Percentiles rank a stretch among this genome's conserved stretches.
phyloP scores from a whole-genome alignment of 331 rosid species.

The Rosa hybrid region DNA sequence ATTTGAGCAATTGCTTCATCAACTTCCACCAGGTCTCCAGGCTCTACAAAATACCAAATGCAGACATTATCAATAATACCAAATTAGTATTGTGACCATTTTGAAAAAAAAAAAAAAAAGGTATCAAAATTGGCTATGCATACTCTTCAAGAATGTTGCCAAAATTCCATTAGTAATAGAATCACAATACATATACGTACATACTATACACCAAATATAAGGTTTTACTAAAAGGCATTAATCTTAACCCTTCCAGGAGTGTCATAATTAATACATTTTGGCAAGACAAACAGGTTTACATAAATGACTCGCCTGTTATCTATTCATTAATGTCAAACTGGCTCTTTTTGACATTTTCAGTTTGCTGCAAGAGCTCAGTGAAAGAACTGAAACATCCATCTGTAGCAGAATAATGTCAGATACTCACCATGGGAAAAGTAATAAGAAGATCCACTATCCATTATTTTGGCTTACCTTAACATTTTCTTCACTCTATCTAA shows the following conservation, averaged over 20 bases:
- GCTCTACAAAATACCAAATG: constrained; percentile 43
- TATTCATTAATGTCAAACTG: constrained; percentile 76
- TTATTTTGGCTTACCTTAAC: too few species aligned
- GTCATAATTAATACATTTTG: too few species aligned
- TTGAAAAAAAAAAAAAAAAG: not conserved
- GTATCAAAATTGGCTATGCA: constrained; percentile 19
- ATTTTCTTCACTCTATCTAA: too few species aligned
- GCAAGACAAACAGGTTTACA: too few species aligned
- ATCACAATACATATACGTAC: not conserved
- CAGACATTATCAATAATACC: constrained; percentile 24
- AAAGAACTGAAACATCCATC: constrained; percentile 97
- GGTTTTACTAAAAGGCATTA: not conserved
- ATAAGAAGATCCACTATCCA: constrained; percentile 14
- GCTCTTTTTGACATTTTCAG: constrained; percentile 96
- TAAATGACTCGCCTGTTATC: constrained; percentile 1
- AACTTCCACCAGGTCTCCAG: constrained; percentile 69
- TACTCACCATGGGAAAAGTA: constrained; percentile 23
- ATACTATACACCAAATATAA: not conserved
- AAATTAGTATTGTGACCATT: not conserved
- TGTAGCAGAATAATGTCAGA: constrained; percentile 40
- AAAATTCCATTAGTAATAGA: constrained; percentile 80
- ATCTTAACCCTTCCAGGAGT: too few species aligned
- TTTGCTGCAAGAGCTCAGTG: constrained; percentile 94
- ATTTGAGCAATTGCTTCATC: constrained; percentile 88
- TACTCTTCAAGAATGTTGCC: constrained; percentile 80